Percentiles rank a stretch among this genome's conserved stretches.
Evolutionary conservation across 352 stramenopile genomes (phyloP).

Genomic region (Globisporangium cylindrosporum): DNA sequence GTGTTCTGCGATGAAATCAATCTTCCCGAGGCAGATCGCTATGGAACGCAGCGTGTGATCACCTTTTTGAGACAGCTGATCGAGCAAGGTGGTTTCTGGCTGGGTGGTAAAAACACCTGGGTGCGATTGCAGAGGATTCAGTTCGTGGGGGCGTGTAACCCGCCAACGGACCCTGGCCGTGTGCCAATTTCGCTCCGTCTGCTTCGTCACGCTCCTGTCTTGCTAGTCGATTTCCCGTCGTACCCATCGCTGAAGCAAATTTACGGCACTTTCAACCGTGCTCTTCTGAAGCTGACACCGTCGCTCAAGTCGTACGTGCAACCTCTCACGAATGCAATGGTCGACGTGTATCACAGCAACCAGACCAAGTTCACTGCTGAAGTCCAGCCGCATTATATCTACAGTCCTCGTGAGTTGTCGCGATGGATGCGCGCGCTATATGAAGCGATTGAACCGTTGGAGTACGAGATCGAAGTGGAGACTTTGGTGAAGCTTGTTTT

Average conservation of each 20-base stretch:
- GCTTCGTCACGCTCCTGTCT: slow-evolving; percentile 96
- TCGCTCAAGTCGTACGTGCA: slow-evolving; percentile 96
- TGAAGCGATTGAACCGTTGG: slow-evolving; percentile 95
- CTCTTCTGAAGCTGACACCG: slow-evolving; percentile 98
- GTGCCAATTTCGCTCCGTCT: slow-evolving; percentile 97
- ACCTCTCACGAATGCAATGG: slow-evolving; percentile 98
- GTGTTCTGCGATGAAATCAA: slow-evolving; percentile 99
- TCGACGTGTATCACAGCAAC: slow-evolving; percentile 98
- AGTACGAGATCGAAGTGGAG: slow-evolving; percentile 94
- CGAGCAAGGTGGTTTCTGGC: slow-evolving; percentile 94
- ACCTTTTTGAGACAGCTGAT: slow-evolving; percentile 99
- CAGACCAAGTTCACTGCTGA: slow-evolving; percentile 94
- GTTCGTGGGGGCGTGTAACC: slow-evolving; percentile 99
- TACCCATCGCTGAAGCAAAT: slow-evolving; percentile 97
- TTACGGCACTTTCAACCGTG: slow-evolving; percentile 99
- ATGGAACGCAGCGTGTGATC: slow-evolving; percentile 99
- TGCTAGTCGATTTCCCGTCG: slow-evolving; percentile 99
- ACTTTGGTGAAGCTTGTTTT: slow-evolving; percentile 97
- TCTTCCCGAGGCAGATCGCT: slow-evolving; percentile 96
- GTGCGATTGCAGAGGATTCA: slow-evolving; percentile 92
- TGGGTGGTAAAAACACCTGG: slow-evolving; percentile 88
- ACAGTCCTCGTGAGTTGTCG: slow-evolving; percentile 98
- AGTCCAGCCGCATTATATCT: slow-evolving; percentile 99
- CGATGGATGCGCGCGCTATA: slow-evolving; percentile 99
- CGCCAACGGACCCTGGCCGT: slow-evolving; percentile 98